These are phyloP conservation scores for Wakefieldia striispora DNA, from an alignment of 768 basidiomycete genomes.

Conservation along the genomic window DNA sequence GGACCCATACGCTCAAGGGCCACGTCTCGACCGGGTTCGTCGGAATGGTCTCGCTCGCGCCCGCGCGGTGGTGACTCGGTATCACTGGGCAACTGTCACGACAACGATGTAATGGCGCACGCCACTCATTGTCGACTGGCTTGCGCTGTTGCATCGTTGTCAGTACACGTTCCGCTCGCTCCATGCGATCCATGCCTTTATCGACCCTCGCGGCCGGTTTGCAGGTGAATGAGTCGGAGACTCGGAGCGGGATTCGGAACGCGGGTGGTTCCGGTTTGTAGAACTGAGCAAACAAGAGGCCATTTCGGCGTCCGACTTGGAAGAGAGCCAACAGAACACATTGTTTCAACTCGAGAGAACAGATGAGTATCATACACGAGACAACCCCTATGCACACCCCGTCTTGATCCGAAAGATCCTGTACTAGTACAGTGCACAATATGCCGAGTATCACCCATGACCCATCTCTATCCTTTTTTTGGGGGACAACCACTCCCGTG, in stretches of 20 bases:
- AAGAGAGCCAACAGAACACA: too few relatives aligned
- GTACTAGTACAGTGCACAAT: conserved; percentile 6
- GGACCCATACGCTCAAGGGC: too few relatives aligned
- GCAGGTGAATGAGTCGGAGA: conserved; percentile 41
- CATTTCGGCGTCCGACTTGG: too few relatives aligned
- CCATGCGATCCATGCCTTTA: conserved; percentile 25
- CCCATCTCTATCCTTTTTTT: not conserved
- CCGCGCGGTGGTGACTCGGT: conserved; percentile 14
- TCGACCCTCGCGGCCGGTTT: conserved; percentile 44
- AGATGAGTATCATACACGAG: conserved; percentile 1
- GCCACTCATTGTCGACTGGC: too few relatives aligned
- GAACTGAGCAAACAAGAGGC: conserved; percentile 45
- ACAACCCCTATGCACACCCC: not conserved
- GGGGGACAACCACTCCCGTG: too few relatives aligned
- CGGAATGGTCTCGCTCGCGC: conserved; percentile 36
- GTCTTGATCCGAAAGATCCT: not conserved
- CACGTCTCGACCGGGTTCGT: conserved; percentile 34
- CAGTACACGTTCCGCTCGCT: conserved; percentile 43
- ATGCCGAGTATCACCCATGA: not conserved
- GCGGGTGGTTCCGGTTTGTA: conserved; percentile 62
- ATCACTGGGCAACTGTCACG: too few relatives aligned
- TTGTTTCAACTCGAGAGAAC: too few relatives aligned
- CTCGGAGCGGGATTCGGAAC: conserved; percentile 26
- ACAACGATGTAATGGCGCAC: too few relatives aligned
- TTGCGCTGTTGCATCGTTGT: conserved; percentile 53